A percentile compares a stretch with the other conserved stretches of the same genome.
Evolutionary conservation across 345 rosid genomes (phyloP).

Genomic region (Eucalyptus cladocalyx): DNA sequence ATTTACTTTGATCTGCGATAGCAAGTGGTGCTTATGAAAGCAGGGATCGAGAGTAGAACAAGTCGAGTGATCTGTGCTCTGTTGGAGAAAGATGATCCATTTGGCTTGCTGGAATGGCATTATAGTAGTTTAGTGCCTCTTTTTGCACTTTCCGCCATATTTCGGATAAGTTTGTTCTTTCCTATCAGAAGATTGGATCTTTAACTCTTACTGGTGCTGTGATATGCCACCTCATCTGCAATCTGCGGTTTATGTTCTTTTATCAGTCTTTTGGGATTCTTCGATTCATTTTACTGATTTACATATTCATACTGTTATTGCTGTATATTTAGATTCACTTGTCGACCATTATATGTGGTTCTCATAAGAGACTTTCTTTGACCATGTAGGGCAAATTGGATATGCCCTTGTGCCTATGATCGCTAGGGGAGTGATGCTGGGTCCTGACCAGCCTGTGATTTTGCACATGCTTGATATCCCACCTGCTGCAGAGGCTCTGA

Average conservation of each 20-base stretch:
- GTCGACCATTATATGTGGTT: neutral
- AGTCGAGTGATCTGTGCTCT: neutral
- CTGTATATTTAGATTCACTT: neutral
- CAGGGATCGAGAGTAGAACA: neutral
- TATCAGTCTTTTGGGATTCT: neutral
- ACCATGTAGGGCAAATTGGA: conserved; percentile 87
- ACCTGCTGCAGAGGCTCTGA: conserved; percentile 93
- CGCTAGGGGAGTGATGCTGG: conserved; percentile 97
- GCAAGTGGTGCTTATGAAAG: neutral
- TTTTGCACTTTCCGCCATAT: neutral
- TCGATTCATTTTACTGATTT: neutral
- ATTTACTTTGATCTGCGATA: neutral
- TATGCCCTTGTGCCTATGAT: conserved; percentile 99
- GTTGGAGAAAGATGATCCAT: neutral
- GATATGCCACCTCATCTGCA: neutral
- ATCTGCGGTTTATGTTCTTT: neutral
- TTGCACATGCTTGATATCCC: conserved; percentile 99
- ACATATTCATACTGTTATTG: neutral
- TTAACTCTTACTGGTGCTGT: neutral
- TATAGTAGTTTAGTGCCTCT: neutral
- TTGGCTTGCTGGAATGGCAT: neutral
- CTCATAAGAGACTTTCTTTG: neutral
- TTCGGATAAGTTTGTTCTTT: neutral
- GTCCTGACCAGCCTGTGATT: conserved; percentile 96
- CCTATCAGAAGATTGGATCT: neutral